Percentiles rank a stretch among this genome's conserved stretches.
These are phyloP conservation scores for Aureobasidium uvarum DNA, from an alignment of 2,329 filamentous ascomycete species.

Conservation along the genomic window DNA sequence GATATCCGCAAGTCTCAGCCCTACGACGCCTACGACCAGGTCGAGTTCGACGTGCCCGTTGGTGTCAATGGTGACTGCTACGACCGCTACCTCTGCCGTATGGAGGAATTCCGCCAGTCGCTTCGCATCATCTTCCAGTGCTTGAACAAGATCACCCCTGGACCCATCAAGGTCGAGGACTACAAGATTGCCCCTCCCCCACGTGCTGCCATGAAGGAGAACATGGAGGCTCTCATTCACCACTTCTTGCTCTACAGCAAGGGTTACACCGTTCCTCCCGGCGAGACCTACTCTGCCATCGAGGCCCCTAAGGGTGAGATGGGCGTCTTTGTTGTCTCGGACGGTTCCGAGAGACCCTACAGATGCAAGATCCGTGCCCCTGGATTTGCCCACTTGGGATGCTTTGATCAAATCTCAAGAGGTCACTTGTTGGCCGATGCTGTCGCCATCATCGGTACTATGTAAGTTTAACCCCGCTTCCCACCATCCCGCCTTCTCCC, in stretches of 20 bases:
- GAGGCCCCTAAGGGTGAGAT: constrained; percentile 99
- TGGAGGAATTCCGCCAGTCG: constrained; percentile 99
- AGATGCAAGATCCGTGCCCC: constrained; percentile 96
- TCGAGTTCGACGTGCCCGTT: constrained; percentile 97
- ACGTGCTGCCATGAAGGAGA: constrained; percentile 99
- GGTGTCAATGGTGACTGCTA: constrained; percentile 98
- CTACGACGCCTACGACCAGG: constrained; percentile 96
- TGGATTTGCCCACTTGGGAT: constrained; percentile 90
- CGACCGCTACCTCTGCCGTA: constrained; percentile 96
- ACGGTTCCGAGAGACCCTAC: constrained; percentile 94
- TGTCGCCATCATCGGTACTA: constrained; percentile 80
- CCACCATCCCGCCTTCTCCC: neutral
- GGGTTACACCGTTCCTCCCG: constrained; percentile 93
- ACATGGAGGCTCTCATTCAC: constrained; percentile 99
- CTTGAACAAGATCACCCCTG: constrained; percentile 96
- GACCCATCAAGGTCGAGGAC: constrained; percentile 92
- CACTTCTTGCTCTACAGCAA: constrained; percentile 99
- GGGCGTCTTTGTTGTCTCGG: constrained; percentile 94
- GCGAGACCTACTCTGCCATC: constrained; percentile 96
- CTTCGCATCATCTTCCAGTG: constrained; percentile 98
- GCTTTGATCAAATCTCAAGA: constrained; percentile 89
- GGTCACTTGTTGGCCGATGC: constrained; percentile 95
- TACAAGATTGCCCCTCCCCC: constrained; percentile 98
- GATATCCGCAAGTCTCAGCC: constrained; percentile 96
- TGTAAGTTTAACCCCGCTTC: constrained; percentile 28